Conservation (phyloP, 2,329 filamentous ascomycete species). For the Phaeosphaeria sp. region DNA sequence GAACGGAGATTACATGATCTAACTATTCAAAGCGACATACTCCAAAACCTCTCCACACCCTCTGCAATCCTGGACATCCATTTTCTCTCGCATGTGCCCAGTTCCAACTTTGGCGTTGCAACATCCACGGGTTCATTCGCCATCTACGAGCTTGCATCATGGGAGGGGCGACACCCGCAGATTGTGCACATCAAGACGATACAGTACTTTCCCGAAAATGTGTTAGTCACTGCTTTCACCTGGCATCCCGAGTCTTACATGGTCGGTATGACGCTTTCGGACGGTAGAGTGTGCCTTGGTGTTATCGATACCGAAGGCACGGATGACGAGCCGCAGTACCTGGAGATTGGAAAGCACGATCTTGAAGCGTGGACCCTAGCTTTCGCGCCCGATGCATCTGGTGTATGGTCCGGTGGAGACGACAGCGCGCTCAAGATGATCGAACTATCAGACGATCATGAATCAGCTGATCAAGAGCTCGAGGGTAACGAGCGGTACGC, state of each 20-base stretch:
- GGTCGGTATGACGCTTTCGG: slow-evolving; percentile 75
- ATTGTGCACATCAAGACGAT: slow-evolving; percentile 50
- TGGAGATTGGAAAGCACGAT: slow-evolving; percentile 49
- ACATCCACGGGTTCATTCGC: slow-evolving; percentile 77
- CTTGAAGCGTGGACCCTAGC: slow-evolving; percentile 79
- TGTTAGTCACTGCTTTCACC: slow-evolving; percentile 74
- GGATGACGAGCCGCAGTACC: slow-evolving; percentile 12
- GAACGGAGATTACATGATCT: neutral
- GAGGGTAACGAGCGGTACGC: slow-evolving; percentile 6
- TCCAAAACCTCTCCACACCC: slow-evolving; percentile 68
- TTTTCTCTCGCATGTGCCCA: slow-evolving; percentile 65
- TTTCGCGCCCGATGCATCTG: slow-evolving; percentile 57
- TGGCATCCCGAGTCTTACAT: slow-evolving; percentile 70
- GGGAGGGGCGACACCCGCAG: slow-evolving; percentile 13
- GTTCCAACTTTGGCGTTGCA: slow-evolving; percentile 71
- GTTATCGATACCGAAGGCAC: slow-evolving; percentile 23
- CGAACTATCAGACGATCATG: slow-evolving; percentile 17
- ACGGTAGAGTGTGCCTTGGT: slow-evolving; percentile 62
- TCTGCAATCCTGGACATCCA: slow-evolving; percentile 86
- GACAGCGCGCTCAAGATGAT: slow-evolving; percentile 67
- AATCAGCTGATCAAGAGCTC: neutral
- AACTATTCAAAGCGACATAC: slow-evolving; percentile 34
- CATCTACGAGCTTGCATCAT: slow-evolving; percentile 62
- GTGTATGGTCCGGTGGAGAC: slow-evolving; percentile 75
- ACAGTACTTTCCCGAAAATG: slow-evolving; percentile 61